Evolutionary conservation across 108 stramenopile genomes (phyloP), one percentile per base, ranked within the genome.

Genomic region (Thalassiosira profunda): DNA sequence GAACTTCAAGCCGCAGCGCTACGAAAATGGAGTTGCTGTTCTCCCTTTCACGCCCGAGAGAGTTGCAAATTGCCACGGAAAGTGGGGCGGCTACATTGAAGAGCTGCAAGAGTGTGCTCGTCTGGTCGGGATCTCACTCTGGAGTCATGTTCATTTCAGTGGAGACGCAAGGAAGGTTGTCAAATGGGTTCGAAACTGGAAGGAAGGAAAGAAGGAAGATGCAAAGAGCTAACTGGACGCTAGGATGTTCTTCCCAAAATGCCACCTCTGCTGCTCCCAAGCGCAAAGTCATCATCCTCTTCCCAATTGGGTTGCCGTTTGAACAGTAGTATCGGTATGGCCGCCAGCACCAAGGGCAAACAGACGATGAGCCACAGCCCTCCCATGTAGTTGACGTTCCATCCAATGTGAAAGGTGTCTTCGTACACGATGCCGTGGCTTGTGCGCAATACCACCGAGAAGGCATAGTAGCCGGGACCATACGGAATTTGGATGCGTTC

Each of bases 331-430:
- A 79, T 69, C 8, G 73, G 78, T 59, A 77, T 69, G 3, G 73
- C 58, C 9, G 78, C 78, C 5, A 79, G 20, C 3, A 79, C 17
- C 31, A 93, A 74, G 21, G 91, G 91, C 17, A 79, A 23, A 23
- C 65, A 74, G 0, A 79, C 78, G 8, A 79, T 68, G 36, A 89
- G 71, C 91, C 91, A 93, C 29, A 90, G 44, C 8, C 91, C 91
- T 30, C 80, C 75, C 85, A 88, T 87, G 61, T 85, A 93, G 46
- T 90, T 79, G 8, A 93, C 86, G 67, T 93, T 93, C 80, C 86
- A 93, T 24, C 91, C 88, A 52, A 89, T 41, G 45, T 86, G 85
- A 59, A 93, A 93, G 33, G 75, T 70, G 41, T 93, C 91, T 57
- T 93, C 91, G 64, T 93, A 93, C 20, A 84, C 71, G 21, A 92